phyloP scores from a whole-genome alignment of 2,329 filamentous ascomycete genomes.

The Talaromyces piceae region DNA sequence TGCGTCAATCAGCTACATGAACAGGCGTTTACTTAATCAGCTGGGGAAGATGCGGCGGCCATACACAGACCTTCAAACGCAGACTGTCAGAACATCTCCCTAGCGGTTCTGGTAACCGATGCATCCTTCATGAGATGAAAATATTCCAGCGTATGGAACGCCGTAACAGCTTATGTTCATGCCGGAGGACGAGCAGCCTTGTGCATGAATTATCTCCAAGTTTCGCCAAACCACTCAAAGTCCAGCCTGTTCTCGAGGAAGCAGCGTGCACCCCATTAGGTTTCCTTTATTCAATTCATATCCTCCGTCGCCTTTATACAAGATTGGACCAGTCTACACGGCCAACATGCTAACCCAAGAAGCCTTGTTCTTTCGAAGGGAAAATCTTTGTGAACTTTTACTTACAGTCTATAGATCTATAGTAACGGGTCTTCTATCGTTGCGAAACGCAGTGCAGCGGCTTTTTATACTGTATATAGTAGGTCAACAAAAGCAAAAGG shows the following conservation, averaged over 20 bases:
- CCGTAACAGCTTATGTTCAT: neutral
- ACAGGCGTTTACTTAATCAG: neutral
- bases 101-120: neutral
- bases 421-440: no score
- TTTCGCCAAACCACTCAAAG: neutral
- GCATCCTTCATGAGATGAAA: neutral
- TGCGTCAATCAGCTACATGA: neutral
- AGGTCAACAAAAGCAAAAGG: no score
- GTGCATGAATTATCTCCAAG: neutral
- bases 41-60: neutral
- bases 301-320: no score
- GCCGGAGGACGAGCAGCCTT: neutral
- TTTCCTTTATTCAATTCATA: no score
- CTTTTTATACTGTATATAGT: no score
- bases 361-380: no score
- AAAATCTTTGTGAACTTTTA: no score
- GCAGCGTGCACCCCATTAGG: no score
- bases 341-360: no score
- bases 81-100: neutral
- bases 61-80: neutral
- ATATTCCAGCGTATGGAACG: neutral
- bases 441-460: no score
- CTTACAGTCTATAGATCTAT: no score
- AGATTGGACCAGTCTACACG: no score
- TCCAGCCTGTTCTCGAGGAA: neutral